These are phyloP conservation scores for Leccinellum luteum DNA, from an alignment of 768 basidiomycete species.

Conservation along the genomic window DNA sequence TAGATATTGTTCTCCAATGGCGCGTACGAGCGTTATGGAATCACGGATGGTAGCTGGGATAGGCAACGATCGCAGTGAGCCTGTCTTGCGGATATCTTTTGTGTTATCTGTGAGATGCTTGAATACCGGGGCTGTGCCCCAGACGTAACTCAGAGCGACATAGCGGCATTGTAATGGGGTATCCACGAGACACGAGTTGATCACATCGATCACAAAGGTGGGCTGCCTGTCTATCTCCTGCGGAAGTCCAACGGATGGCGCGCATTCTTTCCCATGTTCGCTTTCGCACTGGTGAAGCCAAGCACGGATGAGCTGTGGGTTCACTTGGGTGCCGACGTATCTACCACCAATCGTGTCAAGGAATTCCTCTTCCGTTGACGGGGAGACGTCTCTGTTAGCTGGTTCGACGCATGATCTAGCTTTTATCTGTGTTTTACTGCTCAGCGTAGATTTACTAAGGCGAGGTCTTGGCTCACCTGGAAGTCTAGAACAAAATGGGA, in stretches of 20 bases:
- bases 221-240: background rate
- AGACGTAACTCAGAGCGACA: conserved; percentile 24
- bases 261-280: conserved; percentile 8
- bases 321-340: background rate
- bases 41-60: conserved; percentile 25
- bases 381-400: background rate
- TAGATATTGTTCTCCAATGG: conserved; percentile 23
- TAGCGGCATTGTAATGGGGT: conserved; percentile 23
- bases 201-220: conserved; percentile 15
- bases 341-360: conserved; percentile 9
- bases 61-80: conserved; percentile 1
- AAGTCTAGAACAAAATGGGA: conserved; percentile 5
- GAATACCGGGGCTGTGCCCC: conserved; percentile 13
- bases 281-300: conserved; percentile 18
- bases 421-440: background rate
- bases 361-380: background rate
- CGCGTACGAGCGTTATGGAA: conserved; percentile 17
- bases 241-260: background rate
- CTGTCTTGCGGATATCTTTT: conserved; percentile 1
- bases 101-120: conserved; percentile 8
- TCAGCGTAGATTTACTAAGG: background rate
- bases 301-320: conserved; percentile 7
- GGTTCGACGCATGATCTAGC: background rate
- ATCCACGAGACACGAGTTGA: conserved; percentile 15
- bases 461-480: background rate